A percentile compares a stretch with the other conserved stretches of the same genome.
These are phyloP conservation scores for Chalciporus pseudorubinellus DNA, from an alignment of 768 basidiomycete genomes.

Conservation along the genomic window DNA sequence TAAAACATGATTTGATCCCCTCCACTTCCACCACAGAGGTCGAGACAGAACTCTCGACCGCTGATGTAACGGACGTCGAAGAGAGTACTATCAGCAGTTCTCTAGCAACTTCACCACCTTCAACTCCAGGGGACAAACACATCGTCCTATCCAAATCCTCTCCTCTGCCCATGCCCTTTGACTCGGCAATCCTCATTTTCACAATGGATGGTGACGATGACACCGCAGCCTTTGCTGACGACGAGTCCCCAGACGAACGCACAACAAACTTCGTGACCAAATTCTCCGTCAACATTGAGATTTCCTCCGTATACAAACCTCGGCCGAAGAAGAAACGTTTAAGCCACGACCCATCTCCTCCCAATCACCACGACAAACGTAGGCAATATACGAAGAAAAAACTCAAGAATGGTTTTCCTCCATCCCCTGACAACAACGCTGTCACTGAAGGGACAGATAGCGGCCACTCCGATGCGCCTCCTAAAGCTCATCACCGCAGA, in stretches of 20 bases:
- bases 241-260: constrained; percentile 12
- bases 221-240: constrained; percentile 30
- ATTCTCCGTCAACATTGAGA: constrained; percentile 58
- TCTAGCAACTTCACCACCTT: constrained; percentile 7
- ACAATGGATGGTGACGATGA: constrained; percentile 48
- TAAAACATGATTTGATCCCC: constrained; percentile 30
- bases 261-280: constrained; percentile 5
- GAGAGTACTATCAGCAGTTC: constrained; percentile 18
- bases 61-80: constrained; percentile 40
- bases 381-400: constrained; percentile 16
- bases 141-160: not conserved
- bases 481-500: constrained; percentile 39
- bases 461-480: not conserved
- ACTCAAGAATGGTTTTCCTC: constrained; percentile 28
- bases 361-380: constrained; percentile 8
- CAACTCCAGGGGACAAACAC: constrained; percentile 1
- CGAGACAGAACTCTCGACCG: constrained; percentile 37
- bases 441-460: not conserved
- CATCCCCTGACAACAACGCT: constrained; percentile 2
- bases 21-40: constrained; percentile 37
- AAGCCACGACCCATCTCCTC: constrained; percentile 32
- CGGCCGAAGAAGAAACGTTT: constrained; percentile 53
- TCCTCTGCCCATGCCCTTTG: constrained; percentile 24
- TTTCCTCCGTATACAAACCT: constrained; percentile 71
- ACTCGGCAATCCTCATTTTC: constrained; percentile 36